Evolutionary conservation across 1,284 basidiomycete genomes (phyloP).

Genomic region (Ceratobasidium sp.): DNA sequence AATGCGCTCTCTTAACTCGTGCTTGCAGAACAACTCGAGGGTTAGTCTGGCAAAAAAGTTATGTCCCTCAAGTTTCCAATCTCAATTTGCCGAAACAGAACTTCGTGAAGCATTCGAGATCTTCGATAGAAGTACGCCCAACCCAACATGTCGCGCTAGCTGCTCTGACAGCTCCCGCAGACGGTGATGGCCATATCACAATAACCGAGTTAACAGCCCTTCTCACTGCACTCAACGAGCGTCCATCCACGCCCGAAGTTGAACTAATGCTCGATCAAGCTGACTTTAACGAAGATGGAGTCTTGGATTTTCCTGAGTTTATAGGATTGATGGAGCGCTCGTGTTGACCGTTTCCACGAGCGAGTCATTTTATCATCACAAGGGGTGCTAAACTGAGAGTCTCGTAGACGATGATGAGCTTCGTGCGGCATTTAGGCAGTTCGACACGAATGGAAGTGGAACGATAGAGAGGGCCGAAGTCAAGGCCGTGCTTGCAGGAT

Average conservation of each 20-base stretch:
- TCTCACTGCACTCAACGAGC: slow-evolving; percentile 65
- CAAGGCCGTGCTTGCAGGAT: slow-evolving; percentile 48
- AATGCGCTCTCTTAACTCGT: not conserved
- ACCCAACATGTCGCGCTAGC: not conserved
- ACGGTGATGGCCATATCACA: slow-evolving; percentile 67
- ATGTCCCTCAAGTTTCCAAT: not conserved
- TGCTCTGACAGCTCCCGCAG: slow-evolving; percentile 45
- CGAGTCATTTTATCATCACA: too few species aligned
- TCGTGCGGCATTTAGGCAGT: slow-evolving; percentile 66
- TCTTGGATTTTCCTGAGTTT: slow-evolving; percentile 64
- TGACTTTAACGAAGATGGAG: slow-evolving; percentile 65
- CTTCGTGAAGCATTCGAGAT: slow-evolving; percentile 68
- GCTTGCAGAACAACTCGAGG: slow-evolving; percentile 12
- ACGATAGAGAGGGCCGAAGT: slow-evolving; percentile 57
- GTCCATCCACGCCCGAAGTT: slow-evolving; percentile 65
- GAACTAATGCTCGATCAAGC: slow-evolving; percentile 66
- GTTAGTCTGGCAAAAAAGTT: not conserved
- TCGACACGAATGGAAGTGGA: slow-evolving; percentile 67
- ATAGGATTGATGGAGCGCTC: slow-evolving; percentile 59
- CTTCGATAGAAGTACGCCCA: slow-evolving; percentile 59
- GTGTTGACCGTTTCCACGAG: slow-evolving; percentile 47
- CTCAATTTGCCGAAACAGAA: slow-evolving; percentile 47
- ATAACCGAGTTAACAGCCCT: slow-evolving; percentile 66
- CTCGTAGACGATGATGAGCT: slow-evolving; percentile 67
- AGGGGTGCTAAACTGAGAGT: too few species aligned